Percentiles rank a stretch among this genome's conserved stretches.
These are phyloP conservation scores for Sarcocystis neurona DNA, from an alignment of 169 alveolate genomes.

Conservation along the genomic window DNA sequence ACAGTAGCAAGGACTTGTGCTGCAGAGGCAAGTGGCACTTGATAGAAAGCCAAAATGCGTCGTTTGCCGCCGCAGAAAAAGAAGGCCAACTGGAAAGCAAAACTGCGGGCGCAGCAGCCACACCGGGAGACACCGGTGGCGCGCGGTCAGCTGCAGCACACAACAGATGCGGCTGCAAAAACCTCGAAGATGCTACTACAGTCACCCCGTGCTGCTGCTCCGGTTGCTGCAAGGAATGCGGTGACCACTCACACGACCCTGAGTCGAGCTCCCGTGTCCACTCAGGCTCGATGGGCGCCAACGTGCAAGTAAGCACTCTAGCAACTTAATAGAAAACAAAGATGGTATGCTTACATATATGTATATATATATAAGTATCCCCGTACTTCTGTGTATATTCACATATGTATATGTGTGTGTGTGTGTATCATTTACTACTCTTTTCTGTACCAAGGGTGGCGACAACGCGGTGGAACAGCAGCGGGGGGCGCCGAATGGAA, in stretches of 20 bases:
- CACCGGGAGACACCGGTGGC: background rate
- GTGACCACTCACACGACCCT: slow-evolving; percentile 41
- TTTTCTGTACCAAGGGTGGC: background rate
- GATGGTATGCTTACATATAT: background rate
- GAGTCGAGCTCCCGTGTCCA: slow-evolving; percentile 43
- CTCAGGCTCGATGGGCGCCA: slow-evolving; percentile 49
- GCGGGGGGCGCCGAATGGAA: background rate
- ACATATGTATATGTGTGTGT: background rate
- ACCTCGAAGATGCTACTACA: background rate
- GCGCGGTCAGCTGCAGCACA: too few species aligned
- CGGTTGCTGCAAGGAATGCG: slow-evolving; percentile 3
- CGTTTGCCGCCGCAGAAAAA: too few species aligned
- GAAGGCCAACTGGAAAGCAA: background rate
- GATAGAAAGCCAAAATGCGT: too few species aligned
- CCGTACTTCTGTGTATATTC: background rate
- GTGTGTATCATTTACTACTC: background rate
- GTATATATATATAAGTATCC: background rate
- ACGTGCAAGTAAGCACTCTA: slow-evolving; percentile 28
- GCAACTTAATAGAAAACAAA: background rate
- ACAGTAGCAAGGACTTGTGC: too few species aligned
- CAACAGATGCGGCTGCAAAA: too few species aligned
- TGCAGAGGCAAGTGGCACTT: too few species aligned
- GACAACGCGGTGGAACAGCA: background rate
- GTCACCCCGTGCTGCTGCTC: slow-evolving; percentile 20
- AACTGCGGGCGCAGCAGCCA: background rate